Evolutionary conservation across 2,329 filamentous ascomycete genomes (phyloP).

Genomic region (Penicillium sp.): DNA sequence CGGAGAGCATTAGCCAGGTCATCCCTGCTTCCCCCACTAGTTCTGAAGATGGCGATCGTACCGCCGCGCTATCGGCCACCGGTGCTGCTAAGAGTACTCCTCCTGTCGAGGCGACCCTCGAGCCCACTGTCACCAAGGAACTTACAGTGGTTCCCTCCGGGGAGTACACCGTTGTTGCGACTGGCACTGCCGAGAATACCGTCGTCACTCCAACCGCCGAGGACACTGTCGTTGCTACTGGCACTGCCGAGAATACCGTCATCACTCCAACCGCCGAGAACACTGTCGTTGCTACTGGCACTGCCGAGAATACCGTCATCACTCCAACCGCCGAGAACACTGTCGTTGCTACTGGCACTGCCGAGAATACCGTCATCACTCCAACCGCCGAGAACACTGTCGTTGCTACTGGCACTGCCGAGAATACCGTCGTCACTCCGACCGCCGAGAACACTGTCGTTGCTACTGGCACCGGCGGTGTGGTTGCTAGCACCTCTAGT

Average conservation of each 20-base stretch:
- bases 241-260: slow-evolving; percentile 12
- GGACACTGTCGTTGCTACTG: slow-evolving; percentile 3
- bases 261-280: slow-evolving; percentile 4
- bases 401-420: slow-evolving; percentile 5
- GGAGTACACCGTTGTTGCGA: slow-evolving; percentile 6
- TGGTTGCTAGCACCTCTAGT: too few species aligned
- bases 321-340: slow-evolving; percentile 6
- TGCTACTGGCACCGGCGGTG: not conserved
- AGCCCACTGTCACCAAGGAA: not conserved
- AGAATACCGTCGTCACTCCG: slow-evolving; percentile 12
- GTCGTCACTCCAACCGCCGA: not conserved
- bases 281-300: slow-evolving; percentile 1
- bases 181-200: slow-evolving; percentile 2
- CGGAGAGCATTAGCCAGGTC: not conserved
- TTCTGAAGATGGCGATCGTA: slow-evolving; percentile 3
- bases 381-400: slow-evolving; percentile 8
- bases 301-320: slow-evolving; percentile 11
- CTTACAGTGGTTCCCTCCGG: not conserved
- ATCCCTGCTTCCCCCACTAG: slow-evolving; percentile 5
- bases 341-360: slow-evolving; percentile 3
- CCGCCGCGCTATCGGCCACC: not conserved
- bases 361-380: slow-evolving; percentile 7
- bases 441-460: slow-evolving; percentile 8
- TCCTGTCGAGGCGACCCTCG: not conserved
- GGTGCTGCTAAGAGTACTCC: not conserved